Base-by-base conservation (phyloP, 2,329 filamentous ascomycete genomes). In the Paraconiothyrium brasiliense region DNA sequence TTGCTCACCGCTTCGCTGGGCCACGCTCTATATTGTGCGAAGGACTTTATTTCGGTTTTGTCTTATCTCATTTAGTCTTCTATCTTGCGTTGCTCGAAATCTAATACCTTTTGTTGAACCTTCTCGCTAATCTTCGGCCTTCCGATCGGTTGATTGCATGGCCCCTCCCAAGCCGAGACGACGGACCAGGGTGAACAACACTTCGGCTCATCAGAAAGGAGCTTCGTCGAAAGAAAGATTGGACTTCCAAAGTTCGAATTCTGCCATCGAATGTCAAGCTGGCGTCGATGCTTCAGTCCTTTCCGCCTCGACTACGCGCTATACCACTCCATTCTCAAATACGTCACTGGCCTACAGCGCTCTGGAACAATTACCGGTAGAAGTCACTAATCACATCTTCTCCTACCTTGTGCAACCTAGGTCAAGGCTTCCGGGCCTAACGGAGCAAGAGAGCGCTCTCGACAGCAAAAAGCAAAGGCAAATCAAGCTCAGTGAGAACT, bases 381-480 rank as follows among this genome's bases (percentile, higher is more conserved):
- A 77, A 56, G 65, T 77, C 54, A 24, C 69, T 48, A 66, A 71
- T 51, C 63, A 73, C 9, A 74, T 76, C 37, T 60, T 77, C 32
- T 69, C 70, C 11, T 67, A 71, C 60, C 69, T 77, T 54, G 66
- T 66, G 7, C 64, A 70, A 47, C 73, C 74, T 6, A 62, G 71
- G 39, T 75, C 72, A 2, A 67, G 70, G 11, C 67, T 77, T 4
- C 69, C 73, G 1, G 74, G 73, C 7, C 69, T 73, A 48, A 69
- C 72, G 5, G 71, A 76, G 58, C 50, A 64, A 35, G 69, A 74
- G 54, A 76, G 73, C 58, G 48, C 55, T 44, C 63, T 67, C 41
- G 66, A 71, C 35, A 65, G 65, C 41, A 63, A 70, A 3, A 60
- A 58, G 20, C 69, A 67, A 56, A 62, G 59, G 43, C 60, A 37